Evolutionary conservation across 2,329 filamentous ascomycete genomes (phyloP).

Genomic region (Penicillium brevicompactum): DNA sequence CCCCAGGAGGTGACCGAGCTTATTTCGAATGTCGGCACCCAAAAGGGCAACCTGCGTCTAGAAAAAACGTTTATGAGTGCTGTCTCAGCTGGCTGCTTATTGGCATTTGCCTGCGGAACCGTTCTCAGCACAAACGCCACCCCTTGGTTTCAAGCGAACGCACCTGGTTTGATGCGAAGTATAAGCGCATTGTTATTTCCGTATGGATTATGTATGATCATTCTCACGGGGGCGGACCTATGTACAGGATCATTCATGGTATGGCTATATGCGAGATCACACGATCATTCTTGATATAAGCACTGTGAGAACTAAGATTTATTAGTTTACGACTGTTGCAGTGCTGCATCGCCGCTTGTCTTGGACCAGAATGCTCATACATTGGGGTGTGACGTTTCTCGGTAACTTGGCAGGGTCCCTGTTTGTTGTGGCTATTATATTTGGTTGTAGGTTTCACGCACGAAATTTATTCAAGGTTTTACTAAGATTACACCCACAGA

Average conservation of each 20-base stretch:
- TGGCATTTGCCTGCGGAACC: slow-evolving; percentile 55
- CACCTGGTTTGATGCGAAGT: slow-evolving; percentile 50
- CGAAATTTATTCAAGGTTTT: not conserved
- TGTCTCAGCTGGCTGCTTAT: slow-evolving; percentile 54
- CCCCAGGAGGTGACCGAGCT: slow-evolving; percentile 55
- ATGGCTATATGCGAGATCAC: not conserved
- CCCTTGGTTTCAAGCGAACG: slow-evolving; percentile 54
- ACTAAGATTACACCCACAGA: slow-evolving; percentile 30
- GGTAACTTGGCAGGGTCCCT: slow-evolving; percentile 54
- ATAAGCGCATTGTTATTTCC: slow-evolving; percentile 52
- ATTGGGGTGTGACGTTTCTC: slow-evolving; percentile 52
- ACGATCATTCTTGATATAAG: not conserved
- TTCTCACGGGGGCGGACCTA: slow-evolving; percentile 53
- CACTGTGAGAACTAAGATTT: not conserved
- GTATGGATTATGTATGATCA: slow-evolving; percentile 53
- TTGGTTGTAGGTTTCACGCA: slow-evolving; percentile 44
- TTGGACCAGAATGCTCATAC: slow-evolving; percentile 39
- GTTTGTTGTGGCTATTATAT: slow-evolving; percentile 52
- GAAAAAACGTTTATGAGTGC: slow-evolving; percentile 57
- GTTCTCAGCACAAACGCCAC: slow-evolving; percentile 49
- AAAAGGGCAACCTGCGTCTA: slow-evolving; percentile 56
- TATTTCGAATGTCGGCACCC: slow-evolving; percentile 52
- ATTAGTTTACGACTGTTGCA: slow-evolving; percentile 48
- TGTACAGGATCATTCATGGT: slow-evolving; percentile 53
- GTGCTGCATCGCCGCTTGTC: slow-evolving; percentile 46